These are phyloP conservation scores for Globisporangium spinosum DNA, from an alignment of 352 stramenopile species.

Conservation along the genomic window DNA sequence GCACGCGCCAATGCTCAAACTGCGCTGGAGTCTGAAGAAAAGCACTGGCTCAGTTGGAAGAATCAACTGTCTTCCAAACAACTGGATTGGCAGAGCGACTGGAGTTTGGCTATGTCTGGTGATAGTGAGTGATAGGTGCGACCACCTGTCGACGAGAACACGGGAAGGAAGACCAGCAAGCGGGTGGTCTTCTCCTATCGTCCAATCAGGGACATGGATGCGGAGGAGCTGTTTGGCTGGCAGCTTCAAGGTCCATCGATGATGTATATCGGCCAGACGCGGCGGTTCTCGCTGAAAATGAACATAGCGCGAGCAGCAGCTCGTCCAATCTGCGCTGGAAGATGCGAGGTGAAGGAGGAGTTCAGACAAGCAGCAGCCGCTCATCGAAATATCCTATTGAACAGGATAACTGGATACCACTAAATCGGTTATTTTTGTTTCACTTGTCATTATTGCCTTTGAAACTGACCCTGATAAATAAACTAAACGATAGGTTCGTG, in stretches of 20 bases:
- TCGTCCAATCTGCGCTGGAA: background rate
- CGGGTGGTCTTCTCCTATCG: background rate
- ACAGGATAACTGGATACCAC: background rate
- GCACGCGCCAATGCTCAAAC: background rate
- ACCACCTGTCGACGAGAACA: background rate
- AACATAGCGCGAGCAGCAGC: background rate
- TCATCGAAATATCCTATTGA: background rate
- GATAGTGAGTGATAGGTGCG: no score
- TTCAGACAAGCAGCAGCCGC: background rate
- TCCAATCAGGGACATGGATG: background rate
- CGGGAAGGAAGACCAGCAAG: background rate
- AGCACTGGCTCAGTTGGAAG: background rate
- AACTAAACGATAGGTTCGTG: background rate
- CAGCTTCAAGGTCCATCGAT: background rate
- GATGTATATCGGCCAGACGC: no score
- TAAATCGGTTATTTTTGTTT: background rate
- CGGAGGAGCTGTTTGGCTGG: background rate
- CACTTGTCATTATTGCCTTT: background rate
- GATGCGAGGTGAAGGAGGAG: background rate
- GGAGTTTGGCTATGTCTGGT: no score
- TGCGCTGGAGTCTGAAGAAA: background rate
- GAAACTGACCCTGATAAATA: background rate
- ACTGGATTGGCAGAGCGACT: no score
- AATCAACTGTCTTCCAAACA: background rate
- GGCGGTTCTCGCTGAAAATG: no score